phyloP scores from a whole-genome alignment of 2,329 filamentous ascomycete genomes.

The Lasiodiplodia citricola region DNA sequence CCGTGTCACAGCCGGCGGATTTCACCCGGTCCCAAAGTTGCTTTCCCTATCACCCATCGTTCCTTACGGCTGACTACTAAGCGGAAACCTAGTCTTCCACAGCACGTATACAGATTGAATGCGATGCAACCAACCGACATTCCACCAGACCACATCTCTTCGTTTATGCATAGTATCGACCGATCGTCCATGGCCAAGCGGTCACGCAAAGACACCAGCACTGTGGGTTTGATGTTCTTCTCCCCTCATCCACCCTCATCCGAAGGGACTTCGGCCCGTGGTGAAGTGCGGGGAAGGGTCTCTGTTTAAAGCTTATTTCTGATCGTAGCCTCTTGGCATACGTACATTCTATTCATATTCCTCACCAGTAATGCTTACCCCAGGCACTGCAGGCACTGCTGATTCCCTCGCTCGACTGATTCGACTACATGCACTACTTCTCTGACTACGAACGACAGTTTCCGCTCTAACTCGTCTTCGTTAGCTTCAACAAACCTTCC shows the following conservation, averaged over 20 bases:
- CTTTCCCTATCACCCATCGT: neutral
- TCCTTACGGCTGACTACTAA: neutral
- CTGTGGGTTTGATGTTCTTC: neutral
- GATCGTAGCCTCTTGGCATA: neutral
- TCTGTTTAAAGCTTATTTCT: neutral
- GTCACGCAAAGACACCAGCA: neutral
- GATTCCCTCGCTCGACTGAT: neutral
- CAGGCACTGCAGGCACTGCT: neutral
- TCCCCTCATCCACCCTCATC: neutral
- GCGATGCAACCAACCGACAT: neutral
- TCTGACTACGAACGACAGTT: neutral
- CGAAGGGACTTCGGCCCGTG: neutral
- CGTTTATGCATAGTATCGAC: neutral
- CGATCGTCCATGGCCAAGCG: too few relatives aligned
- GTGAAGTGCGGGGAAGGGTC: neutral
- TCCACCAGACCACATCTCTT: neutral
- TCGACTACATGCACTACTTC: neutral
- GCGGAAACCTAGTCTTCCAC: neutral
- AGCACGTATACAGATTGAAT: neutral
- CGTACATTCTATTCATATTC: neutral
- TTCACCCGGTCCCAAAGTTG: neutral
- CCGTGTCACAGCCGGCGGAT: neutral
- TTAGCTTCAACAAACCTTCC: too few relatives aligned
- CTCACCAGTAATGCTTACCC: neutral
- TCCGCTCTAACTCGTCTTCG: too few relatives aligned